A percentile compares a stretch with the other conserved stretches of the same genome.
phyloP scores from a whole-genome alignment of 176 grass and related monocot species.

The Paspalum notatum region DNA sequence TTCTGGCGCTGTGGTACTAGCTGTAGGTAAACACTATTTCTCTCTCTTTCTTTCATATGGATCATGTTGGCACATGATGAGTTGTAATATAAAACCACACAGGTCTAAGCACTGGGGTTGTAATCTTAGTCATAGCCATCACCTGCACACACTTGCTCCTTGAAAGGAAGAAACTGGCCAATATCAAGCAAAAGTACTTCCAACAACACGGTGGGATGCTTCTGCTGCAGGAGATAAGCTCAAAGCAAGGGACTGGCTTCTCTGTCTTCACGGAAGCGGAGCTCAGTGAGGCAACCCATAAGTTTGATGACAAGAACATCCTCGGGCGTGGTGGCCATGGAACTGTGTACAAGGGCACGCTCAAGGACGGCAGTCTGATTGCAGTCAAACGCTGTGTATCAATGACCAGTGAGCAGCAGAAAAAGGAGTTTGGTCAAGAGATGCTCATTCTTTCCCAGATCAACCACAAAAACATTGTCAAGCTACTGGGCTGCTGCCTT shows the following conservation, averaged over 20 bases:
- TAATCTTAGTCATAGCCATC: neutral
- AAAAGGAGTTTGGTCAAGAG: slow-evolving; percentile 44
- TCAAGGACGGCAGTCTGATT: neutral
- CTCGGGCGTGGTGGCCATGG: slow-evolving; percentile 22
- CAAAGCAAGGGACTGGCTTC: slow-evolving; percentile 24
- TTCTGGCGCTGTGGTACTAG: neutral
- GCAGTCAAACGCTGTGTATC: slow-evolving; percentile 46
- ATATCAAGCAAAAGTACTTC: slow-evolving; percentile 45
- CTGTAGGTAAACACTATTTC: neutral
- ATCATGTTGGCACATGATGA: neutral
- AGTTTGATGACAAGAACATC: slow-evolving; percentile 42
- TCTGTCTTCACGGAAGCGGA: slow-evolving; percentile 41
- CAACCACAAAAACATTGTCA: slow-evolving; percentile 52
- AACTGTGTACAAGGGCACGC: slow-evolving; percentile 37
- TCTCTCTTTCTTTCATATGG: neutral
- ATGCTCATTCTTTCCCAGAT: slow-evolving; percentile 50
- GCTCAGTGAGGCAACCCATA: slow-evolving; percentile 37
- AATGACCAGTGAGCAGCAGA: slow-evolving; percentile 1
- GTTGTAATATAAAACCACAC: neutral
- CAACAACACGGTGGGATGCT: slow-evolving; percentile 41
- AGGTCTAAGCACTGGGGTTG: neutral
- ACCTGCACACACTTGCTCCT: slow-evolving; percentile 3
- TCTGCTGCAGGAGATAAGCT: slow-evolving; percentile 32
- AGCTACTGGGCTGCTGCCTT: slow-evolving; percentile 45
- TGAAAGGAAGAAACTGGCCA: slow-evolving; percentile 43